Evolutionary conservation across 129 eudicot genomes (phyloP), one percentile per base, ranked within the genome.

Genomic region (Helianthus annuus): DNA sequence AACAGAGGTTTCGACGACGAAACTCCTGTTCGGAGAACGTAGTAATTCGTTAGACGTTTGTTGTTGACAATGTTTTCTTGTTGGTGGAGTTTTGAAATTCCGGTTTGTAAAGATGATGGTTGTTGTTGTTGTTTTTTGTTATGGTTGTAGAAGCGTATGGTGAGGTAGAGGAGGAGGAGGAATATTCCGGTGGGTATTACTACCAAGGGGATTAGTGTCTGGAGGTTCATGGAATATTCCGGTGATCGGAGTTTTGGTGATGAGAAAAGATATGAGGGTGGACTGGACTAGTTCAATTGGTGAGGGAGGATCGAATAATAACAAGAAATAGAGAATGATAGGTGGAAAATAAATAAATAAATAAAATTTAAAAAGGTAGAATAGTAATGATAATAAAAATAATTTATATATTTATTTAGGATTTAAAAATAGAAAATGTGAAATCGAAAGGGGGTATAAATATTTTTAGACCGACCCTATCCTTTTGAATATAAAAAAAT

Each of bases 11-110:
- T 85, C 0, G 89, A 74, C 0, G 82, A 77, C 0, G 82, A 77
- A 48, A 71, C 14, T 24, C 89, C 95, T 32, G 86, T 86, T 69
- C 83, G 75, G 22, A 88, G 78, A 71, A 87, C 82, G 54, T 81
- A 70, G 64, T 87, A 83, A 45, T 79, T 87, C 8, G 84, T 46
- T 46, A 63, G 42, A 32, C 75, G 71, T 24, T 71, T 84, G 61
- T 74, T 57, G 68, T 64, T 73, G 67, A 75, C 55, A 9, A 60
- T 42, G 64, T 15, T 40, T 53, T 80, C 66, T 42, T 44, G 42
- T 13, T 84, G 78, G 16, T 86, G 90, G 48, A 86, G 86, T 36
- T 80, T 80, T 1, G 81, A 56, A 40, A 82, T 80, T 2, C 96
- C 89, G 19, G 66, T 82, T 55, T 89, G 86, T 10, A 89, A 38